Conservation (phyloP, 352 stramenopile genomes). For the Globisporangium sylvaticum region DNA sequence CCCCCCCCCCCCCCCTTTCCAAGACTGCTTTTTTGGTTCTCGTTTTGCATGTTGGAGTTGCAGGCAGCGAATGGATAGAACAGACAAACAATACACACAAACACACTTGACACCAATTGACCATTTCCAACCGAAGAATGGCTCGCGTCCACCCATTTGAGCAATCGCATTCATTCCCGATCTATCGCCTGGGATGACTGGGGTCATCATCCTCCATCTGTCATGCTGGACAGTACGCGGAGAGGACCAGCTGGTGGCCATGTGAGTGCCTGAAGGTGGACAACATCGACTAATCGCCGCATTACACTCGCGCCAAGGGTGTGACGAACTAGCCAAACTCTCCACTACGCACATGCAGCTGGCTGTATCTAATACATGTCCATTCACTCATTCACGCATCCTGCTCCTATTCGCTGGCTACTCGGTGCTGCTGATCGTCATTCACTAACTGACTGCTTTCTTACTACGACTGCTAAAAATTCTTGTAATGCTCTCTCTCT, state of each 20-base stretch:
- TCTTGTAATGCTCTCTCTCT: background rate
- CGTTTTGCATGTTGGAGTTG: background rate
- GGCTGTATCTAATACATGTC: background rate
- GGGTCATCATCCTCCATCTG: background rate
- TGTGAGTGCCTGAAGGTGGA: background rate
- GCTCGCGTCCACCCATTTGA: background rate
- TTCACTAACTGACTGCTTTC: background rate
- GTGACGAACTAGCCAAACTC: background rate
- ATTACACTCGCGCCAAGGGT: background rate
- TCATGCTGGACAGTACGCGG: background rate
- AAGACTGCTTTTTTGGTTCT: background rate
- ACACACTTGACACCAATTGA: background rate
- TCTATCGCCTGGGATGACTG: background rate
- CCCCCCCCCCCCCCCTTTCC: too few relatives aligned
- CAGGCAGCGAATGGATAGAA: background rate
- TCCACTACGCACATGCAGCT: background rate
- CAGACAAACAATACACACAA: background rate
- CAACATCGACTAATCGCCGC: background rate
- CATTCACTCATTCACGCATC: background rate
- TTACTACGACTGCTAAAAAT: constrained; percentile 1
- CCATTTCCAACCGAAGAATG: background rate
- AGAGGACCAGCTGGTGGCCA: background rate
- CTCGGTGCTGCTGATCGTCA: background rate
- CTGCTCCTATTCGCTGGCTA: background rate
- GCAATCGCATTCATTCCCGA: background rate